Base-by-base conservation (phyloP, 768 basidiomycete genomes). In the Russula lepida region DNA sequence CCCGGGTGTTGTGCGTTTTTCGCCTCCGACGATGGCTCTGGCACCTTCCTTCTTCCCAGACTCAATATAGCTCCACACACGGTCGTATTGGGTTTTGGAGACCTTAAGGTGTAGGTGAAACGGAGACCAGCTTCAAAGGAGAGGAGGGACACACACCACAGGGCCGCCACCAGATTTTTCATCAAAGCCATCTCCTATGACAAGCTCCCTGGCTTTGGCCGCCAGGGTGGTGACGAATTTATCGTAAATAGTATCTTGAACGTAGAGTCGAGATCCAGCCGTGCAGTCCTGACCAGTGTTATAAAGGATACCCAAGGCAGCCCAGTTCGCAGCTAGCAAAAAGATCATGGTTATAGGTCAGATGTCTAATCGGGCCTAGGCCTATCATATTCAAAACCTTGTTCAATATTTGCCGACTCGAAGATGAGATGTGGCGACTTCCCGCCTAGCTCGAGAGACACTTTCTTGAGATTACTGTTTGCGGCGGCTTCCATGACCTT, bases 211-310 rank as follows among this genome's bases (percentile, higher is more conserved):
- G 21, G 86, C 84, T 70, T 86, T 86, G 23, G 76, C 73, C 13
- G 86, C 80, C 43, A 93, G 74, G 56, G 85, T 65, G 30, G 77
- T 72, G 32, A 95, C 68, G 71, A 97, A 95, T 70, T 84, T 85
- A 71, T 97, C 91, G 70, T 97, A 90, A 54, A 95, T 79, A 25
- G 81, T 79, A 56, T 93, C 88, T 70, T 98, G 93, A 23, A 92
- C 92, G 70, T 90, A 93, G 39, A 94, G 75, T 15, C 95, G 83
- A 35, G 92, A 95, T 43, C 95, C 92, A 25, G 93, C 93, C 3
- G 89, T 92, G 72, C 95, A 97, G 70, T 92, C 90, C 73, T 95
- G 91, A n/a, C 92, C 91, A 37, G 88, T 84, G 68, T 92, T 92
- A 74, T 89, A 93, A 67, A 86, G 85, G 58, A 94, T 87, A 23